Base-by-base conservation (phyloP, 2,329 filamentous ascomycete species). In the Fusarium siculi region DNA sequence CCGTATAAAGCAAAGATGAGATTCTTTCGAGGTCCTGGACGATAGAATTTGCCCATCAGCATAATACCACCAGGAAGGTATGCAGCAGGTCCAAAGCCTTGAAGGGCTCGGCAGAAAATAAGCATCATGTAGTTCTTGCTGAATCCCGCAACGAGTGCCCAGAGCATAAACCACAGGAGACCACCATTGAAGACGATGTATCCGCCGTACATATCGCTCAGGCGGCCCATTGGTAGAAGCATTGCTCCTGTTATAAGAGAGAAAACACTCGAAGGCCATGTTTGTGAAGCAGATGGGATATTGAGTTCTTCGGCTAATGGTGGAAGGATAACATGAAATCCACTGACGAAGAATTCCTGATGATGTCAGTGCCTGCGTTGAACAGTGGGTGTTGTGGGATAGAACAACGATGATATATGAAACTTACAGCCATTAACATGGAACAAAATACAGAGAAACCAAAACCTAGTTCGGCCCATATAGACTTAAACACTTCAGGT, bases 21-120 rank as follows among this genome's bases (percentile, higher is more conserved):
- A 76, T 93, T 94, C 82, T 94, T 94, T 12, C 92, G 84, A 2
- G 91, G 91, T 0, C 92, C 92, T 0, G 92, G 92, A 1, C 91
- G 87, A 78, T 94, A 94, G 7, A 85, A 88, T 68, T 87, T 91
- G 5, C 91, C 91, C 11, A 94, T 83, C 11, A 94, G 84, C 87
- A 92, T 92, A 63, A 95, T 87, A 3, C 91, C 89, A 1, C 91
- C 89, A 0, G 93, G 92, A 16, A 95, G 81, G 68, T 93, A 93
- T 0, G 93, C 92, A 2, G 93, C 92, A 4, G 92, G 87, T 1
- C 92, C 93, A 15, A 96, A 82, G 0, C 93, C 93, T 80, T 94
- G 92, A 47, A 95, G 82, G 14, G 93, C 93, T 58, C 93, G 91
- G 78, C 91, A 93, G 61, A 92, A 84, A 73, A 94, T 92, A 69